Conservation (phyloP, 2,329 filamentous ascomycete genomes). For the Nothophoma quercina region DNA sequence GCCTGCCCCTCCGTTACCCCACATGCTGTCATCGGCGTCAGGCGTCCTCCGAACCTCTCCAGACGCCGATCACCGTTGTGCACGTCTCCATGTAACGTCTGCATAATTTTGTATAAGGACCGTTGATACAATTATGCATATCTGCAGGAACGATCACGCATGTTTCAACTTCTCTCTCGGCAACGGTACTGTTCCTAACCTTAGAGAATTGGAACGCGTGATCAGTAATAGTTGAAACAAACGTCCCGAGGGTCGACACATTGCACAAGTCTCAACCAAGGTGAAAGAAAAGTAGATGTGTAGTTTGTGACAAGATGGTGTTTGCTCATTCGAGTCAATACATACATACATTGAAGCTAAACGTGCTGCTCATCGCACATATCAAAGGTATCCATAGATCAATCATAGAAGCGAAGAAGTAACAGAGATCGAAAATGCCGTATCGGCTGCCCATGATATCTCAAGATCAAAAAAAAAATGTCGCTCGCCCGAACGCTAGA, state of each 20-base stretch:
- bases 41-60: constrained; percentile 11
- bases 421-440: constrained; percentile 15
- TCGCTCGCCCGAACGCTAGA: constrained; percentile 21
- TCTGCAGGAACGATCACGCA: background rate
- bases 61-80: constrained; percentile 17
- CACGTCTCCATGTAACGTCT: constrained; percentile 1
- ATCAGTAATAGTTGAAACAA: constrained; percentile 17
- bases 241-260: constrained; percentile 3
- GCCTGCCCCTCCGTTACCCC: constrained; percentile 17
- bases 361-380: constrained; percentile 13
- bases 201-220: constrained; percentile 8
- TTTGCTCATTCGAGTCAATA: constrained; percentile 14
- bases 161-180: constrained; percentile 10
- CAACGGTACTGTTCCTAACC: constrained; percentile 6
- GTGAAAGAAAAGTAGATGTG: too few relatives aligned
- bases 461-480: constrained; percentile 11
- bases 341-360: constrained; percentile 21
- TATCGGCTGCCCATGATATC: constrained; percentile 20
- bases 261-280: too few relatives aligned
- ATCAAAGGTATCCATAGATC: constrained; percentile 12
- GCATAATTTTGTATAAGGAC: constrained; percentile 6
- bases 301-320: too few relatives aligned
- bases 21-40: constrained; percentile 11
- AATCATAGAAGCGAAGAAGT: constrained; percentile 11
- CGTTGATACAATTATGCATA: background rate